phyloP scores from a whole-genome alignment of 805 yeast species.

The Cyberlindnera galapagoensis region DNA sequence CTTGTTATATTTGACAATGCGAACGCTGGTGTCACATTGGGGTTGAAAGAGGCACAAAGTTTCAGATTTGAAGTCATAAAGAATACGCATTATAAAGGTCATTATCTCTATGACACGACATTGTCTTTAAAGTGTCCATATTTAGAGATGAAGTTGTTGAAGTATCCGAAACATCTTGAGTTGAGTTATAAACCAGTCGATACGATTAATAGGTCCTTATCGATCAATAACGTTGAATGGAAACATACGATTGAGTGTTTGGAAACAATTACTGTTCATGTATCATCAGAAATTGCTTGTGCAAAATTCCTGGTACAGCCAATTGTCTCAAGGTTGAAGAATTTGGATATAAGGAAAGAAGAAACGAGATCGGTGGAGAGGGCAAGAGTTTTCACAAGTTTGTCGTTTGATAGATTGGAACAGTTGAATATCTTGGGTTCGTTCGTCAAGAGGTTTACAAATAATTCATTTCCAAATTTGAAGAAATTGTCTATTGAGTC shows the following conservation, averaged over 20 bases:
- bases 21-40: background rate
- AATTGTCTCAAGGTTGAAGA: background rate
- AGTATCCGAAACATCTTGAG: background rate
- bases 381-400: background rate
- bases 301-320: background rate
- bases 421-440: background rate
- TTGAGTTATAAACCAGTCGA: background rate
- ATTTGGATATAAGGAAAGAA: background rate
- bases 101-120: no score
- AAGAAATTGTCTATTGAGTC: slow-evolving; percentile 3
- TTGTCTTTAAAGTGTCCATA: no score
- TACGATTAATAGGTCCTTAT: background rate
- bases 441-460: background rate
- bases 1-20: slow-evolving; percentile 1
- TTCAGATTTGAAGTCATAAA: background rate
- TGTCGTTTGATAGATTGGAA: slow-evolving; percentile 2
- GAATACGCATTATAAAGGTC: background rate
- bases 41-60: background rate
- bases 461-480: slow-evolving; percentile 3
- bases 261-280: background rate
- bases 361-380: background rate
- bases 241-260: slow-evolving; percentile 1
- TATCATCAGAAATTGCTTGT: background rate
- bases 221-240: slow-evolving; percentile 1
- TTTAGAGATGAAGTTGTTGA: background rate